Conservation (phyloP, 1,284 basidiomycete species). For the Tilletia indica region DNA sequence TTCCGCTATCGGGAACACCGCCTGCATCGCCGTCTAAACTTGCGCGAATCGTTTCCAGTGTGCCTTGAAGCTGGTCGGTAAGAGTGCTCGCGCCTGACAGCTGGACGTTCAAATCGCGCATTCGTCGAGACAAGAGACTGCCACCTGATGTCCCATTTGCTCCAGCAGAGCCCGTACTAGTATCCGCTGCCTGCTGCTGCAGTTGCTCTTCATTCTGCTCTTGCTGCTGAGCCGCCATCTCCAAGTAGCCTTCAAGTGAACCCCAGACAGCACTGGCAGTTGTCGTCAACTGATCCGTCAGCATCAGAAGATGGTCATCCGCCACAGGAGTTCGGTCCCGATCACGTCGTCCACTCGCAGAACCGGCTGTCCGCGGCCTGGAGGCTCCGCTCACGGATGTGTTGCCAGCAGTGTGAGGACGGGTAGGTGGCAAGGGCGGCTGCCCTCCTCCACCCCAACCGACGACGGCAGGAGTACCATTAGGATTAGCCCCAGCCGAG, state of each 20-base stretch:
- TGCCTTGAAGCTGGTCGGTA: conserved; percentile 16
- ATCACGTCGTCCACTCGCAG: conserved; percentile 22
- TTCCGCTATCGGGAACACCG: not conserved
- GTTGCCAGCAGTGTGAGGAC: conserved; percentile 22
- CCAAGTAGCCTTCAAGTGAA: conserved; percentile 38
- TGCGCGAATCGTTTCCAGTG: conserved; percentile 27
- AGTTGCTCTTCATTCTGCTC: not conserved
- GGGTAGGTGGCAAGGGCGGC: conserved; percentile 19
- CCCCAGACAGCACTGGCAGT: conserved; percentile 43
- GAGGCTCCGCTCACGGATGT: conserved; percentile 21
- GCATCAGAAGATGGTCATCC: conserved; percentile 38
- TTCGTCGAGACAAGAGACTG: not conserved
- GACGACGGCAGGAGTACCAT: not conserved
- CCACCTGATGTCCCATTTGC: not conserved
- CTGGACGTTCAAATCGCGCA: conserved; percentile 15
- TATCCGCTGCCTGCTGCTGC: not conserved
- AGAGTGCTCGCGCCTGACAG: conserved; percentile 24
- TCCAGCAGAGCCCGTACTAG: conserved; percentile 17
- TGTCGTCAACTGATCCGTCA: conserved; percentile 44
- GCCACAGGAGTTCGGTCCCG: conserved; percentile 29
- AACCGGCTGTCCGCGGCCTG: conserved; percentile 23
- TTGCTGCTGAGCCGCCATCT: conserved; percentile 14
- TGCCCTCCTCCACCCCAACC: conserved; percentile 19
- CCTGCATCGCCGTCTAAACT: conserved; percentile 18
- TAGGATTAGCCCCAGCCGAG: conserved; percentile 29